These are phyloP conservation scores for Phytopythium helicoides DNA, from an alignment of 352 stramenopile species.

Conservation along the genomic window DNA sequence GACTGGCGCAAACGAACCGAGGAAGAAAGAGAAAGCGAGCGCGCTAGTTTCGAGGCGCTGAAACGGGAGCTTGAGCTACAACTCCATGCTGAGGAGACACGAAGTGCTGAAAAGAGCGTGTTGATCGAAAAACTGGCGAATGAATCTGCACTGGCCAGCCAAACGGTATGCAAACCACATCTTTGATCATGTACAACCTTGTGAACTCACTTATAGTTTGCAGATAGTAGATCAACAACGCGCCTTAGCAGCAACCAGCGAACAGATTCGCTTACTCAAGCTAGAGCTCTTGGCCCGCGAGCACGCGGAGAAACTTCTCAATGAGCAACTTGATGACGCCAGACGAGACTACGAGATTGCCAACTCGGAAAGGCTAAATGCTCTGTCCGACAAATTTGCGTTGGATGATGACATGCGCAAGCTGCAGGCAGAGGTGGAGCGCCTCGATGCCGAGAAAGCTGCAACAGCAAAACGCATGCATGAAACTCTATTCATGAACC, in stretches of 20 bases:
- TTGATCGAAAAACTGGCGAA: conserved; percentile 42
- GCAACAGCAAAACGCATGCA: conserved; percentile 68
- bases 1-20: conserved; percentile 52
- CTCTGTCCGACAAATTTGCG: conserved; percentile 49
- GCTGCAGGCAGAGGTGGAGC: conserved; percentile 46
- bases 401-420: conserved; percentile 69
- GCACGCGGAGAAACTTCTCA: conserved; percentile 60
- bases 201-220: neutral
- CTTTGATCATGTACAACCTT: neutral
- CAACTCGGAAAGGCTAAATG: conserved; percentile 65
- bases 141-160: conserved; percentile 31
- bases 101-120: conserved; percentile 44
- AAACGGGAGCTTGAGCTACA: conserved; percentile 22
- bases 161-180: conserved; percentile 21
- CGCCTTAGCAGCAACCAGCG: conserved; percentile 21
- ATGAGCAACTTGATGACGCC: conserved; percentile 52
- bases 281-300: conserved; percentile 73
- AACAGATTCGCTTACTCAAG: conserved; percentile 57
- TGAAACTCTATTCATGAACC: conserved; percentile 76
- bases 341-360: conserved; percentile 63
- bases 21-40: conserved; percentile 42
- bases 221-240: conserved; percentile 45
- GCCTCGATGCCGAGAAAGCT: conserved; percentile 49
- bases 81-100: conserved; percentile 30
- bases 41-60: conserved; percentile 29